These are phyloP conservation scores for Pachysolen tannophilus DNA, from an alignment of 805 yeast species.

Conservation along the genomic window DNA sequence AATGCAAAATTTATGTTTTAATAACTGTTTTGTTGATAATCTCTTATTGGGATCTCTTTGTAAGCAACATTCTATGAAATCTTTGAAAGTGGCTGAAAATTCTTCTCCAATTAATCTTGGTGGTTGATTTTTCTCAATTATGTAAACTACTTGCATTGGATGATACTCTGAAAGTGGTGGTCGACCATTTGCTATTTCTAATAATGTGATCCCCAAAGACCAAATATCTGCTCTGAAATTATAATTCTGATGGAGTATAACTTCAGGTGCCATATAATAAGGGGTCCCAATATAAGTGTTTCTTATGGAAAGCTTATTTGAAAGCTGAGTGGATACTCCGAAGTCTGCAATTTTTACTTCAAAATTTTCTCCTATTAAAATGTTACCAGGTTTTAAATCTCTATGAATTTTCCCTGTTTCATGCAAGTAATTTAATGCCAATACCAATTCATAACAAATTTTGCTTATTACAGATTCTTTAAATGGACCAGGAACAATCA, in stretches of 20 bases:
- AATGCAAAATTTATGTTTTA: constrained; percentile 56
- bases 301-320: constrained; percentile 44
- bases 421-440: constrained; percentile 62
- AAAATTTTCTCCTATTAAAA: constrained; percentile 60
- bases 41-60: constrained; percentile 61
- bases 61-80: constrained; percentile 64
- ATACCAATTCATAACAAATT: constrained; percentile 45
- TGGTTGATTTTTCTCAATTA: constrained; percentile 40
- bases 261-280: constrained; percentile 61
- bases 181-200: constrained; percentile 62
- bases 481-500: constrained; percentile 53
- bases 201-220: constrained; percentile 75
- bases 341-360: constrained; percentile 89
- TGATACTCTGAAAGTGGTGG: constrained; percentile 57
- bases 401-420: constrained; percentile 75
- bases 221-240: constrained; percentile 72
- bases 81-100: constrained; percentile 39
- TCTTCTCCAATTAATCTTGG: constrained; percentile 31
- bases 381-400: constrained; percentile 88
- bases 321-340: constrained; percentile 82
- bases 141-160: constrained; percentile 47
- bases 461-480: constrained; percentile 46
- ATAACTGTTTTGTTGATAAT: constrained; percentile 52
- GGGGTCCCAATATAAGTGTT: constrained; percentile 55
- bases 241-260: constrained; percentile 44